A percentile compares a stretch with the other conserved stretches of the same genome.
phyloP scores from a whole-genome alignment of 805 yeast genomes.

The Myxozyma lipomycoides region DNA sequence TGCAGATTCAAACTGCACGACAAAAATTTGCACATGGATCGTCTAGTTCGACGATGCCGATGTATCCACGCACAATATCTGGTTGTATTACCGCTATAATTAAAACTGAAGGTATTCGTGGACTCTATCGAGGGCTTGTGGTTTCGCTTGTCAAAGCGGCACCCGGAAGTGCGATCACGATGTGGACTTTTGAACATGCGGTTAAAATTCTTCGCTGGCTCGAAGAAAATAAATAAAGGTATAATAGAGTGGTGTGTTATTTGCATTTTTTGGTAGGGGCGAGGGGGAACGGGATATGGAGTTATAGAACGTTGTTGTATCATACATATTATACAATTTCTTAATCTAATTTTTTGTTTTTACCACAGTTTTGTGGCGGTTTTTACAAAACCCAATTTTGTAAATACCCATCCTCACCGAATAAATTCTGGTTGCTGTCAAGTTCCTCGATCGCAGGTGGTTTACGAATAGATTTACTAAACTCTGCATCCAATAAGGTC shows the following conservation, averaged over 20 bases:
- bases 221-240: conserved; percentile 1
- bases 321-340: no score
- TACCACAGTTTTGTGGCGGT: no score
- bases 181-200: conserved; percentile 57
- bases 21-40: conserved; percentile 13
- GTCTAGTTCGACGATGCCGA: conserved; percentile 11
- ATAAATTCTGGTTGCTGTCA: conserved; percentile 10
- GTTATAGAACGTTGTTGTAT: no score
- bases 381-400: conserved; percentile 15
- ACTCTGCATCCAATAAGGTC: conserved; percentile 56
- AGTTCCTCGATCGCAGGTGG: conserved; percentile 70
- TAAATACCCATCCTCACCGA: conserved; percentile 39
- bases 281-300: no score
- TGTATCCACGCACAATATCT: conserved; percentile 32
- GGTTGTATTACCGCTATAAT: conserved; percentile 42
- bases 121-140: conserved; percentile 70
- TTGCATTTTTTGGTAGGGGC: no score
- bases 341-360: neutral
- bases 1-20: conserved; percentile 56
- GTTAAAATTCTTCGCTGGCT: conserved; percentile 30
- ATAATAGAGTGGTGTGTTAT: no score
- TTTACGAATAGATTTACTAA: conserved; percentile 34
- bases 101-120: conserved; percentile 55
- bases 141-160: conserved; percentile 73
- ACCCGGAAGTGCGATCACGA: conserved; percentile 61